These are phyloP conservation scores for Hemisphaericaspora nanyangensis DNA, from an alignment of 805 yeast genomes.

Conservation along the genomic window DNA sequence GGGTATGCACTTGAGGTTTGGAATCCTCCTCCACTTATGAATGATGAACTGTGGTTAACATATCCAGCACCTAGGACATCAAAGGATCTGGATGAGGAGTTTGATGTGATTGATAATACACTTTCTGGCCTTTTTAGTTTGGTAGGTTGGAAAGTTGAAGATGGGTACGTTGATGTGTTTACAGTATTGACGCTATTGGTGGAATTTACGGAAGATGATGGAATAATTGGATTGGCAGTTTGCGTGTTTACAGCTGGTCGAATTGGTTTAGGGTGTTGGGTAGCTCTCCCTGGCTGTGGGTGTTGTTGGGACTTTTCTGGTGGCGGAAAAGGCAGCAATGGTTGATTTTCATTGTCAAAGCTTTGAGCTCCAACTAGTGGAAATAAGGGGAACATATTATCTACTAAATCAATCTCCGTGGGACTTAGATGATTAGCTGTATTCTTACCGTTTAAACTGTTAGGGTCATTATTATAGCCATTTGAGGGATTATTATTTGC, in stretches of 20 bases:
- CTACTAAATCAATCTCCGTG: conserved; percentile 24
- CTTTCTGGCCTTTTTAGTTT: conserved; percentile 38
- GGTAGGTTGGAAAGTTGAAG: conserved; percentile 18
- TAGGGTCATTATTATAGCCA: too few relatives aligned
- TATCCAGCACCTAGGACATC: conserved; percentile 5
- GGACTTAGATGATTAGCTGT: conserved; percentile 6
- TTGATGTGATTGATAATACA: conserved; percentile 36
- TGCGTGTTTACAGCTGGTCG: conserved; percentile 12
- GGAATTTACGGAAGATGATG: conserved; percentile 3
- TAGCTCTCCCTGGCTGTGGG: background rate
- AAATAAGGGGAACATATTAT: conserved; percentile 39
- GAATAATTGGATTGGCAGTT: background rate
- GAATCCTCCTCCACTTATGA: conserved; percentile 7
- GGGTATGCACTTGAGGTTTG: conserved; percentile 13
- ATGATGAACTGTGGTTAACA: conserved; percentile 4
- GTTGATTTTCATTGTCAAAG: conserved; percentile 34
- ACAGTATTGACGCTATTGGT: conserved; percentile 3
- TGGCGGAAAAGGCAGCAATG: conserved; percentile 24
- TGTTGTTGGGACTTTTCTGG: conserved; percentile 1
- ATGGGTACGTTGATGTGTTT: background rate
- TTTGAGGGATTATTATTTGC: background rate
- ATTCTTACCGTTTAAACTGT: background rate
- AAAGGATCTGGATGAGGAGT: conserved; percentile 23
- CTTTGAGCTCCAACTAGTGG: conserved; percentile 38
- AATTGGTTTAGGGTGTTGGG: conserved; percentile 20